Evolutionary conservation across 441 rosid species (phyloP), one percentile per base, ranked within the genome.

Genomic region (Biscutella laevigata): DNA sequence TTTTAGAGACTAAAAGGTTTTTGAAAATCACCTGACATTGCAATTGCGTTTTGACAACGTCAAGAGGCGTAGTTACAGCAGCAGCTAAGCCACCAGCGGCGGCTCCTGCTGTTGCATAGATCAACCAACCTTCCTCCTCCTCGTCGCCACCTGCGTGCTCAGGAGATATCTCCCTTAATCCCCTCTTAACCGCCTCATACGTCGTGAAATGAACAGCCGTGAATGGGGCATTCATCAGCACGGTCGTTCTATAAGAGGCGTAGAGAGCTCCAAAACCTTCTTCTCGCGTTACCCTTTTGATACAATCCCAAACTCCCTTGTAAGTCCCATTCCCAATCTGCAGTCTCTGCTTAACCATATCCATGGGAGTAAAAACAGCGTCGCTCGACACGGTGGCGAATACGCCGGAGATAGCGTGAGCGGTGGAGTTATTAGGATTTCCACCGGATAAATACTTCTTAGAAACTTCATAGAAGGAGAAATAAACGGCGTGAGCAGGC

Each of bases 401-500:
- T 3, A 86, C 80, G 3, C 97, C 95, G 0, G 97, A 84, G 7
- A 73, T 15, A 1, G 97, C 95, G 47, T 89, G 95, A 0, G 88
- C 97, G 7, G 61, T 71, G 7, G 91, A 47, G 64, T 76, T 82
- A 39, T 75, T 70, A 0, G 85, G 89, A 40, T 86, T 74, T 0
- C 71, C 74, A 2, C 75, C 62, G 15, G 97, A 86, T 15, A 89
- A 70, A 42, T 38, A 68, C 70, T 79, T 76, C 71, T 89, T 89
- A 2, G 79, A 80, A 6, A 46, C 55, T 66, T 89, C 95, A 30
- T 89, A 89, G 3, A 89, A 66, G 4, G 95, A 83, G 70, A 89
- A 89, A 47, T 86, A 82, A 14, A 86, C 91, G 16, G 94, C 97
- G 53, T 89, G 97, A 3, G 95, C 97, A 0, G 97, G 97, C 8